Evolutionary conservation across 2,329 filamentous ascomycete species (phyloP).

Genomic region (Cladosporium sp.): DNA sequence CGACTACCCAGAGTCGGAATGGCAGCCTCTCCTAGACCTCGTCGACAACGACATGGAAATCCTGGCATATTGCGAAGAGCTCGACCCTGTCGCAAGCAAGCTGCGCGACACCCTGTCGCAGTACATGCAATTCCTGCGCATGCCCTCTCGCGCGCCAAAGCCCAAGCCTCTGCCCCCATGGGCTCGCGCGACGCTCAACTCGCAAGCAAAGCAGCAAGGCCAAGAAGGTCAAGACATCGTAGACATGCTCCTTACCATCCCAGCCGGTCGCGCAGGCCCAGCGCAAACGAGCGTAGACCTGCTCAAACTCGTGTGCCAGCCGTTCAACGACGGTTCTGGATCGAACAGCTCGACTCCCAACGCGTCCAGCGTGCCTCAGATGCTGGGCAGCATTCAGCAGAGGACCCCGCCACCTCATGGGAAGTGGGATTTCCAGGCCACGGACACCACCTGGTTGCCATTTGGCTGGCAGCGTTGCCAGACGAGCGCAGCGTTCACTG

Average conservation of each 20-base stretch:
- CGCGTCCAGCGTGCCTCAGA: background rate
- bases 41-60: slow-evolving; percentile 16
- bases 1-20: slow-evolving; percentile 10
- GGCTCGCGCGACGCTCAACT: background rate
- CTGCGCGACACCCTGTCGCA: slow-evolving; percentile 18
- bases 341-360: background rate
- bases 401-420: background rate
- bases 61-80: slow-evolving; percentile 16
- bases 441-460: slow-evolving; percentile 11
- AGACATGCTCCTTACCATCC: slow-evolving; percentile 10
- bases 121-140: slow-evolving; percentile 19
- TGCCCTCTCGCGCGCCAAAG: background rate
- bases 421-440: background rate
- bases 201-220: background rate
- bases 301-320: slow-evolving; percentile 17
- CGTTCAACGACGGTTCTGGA: slow-evolving; percentile 10
- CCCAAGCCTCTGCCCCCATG: background rate
- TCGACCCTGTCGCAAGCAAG: slow-evolving; percentile 12
- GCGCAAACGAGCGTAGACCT: slow-evolving; percentile 12
- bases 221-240: slow-evolving; percentile 3
- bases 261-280: slow-evolving; percentile 12
- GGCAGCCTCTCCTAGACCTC: slow-evolving; percentile 2
- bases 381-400: background rate
- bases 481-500: slow-evolving; percentile 9
- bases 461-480: slow-evolving; percentile 20